Conservation (phyloP, 225 moss, liverwort and hornwort genomes). For the Pseudisothecium myosuroides region DNA sequence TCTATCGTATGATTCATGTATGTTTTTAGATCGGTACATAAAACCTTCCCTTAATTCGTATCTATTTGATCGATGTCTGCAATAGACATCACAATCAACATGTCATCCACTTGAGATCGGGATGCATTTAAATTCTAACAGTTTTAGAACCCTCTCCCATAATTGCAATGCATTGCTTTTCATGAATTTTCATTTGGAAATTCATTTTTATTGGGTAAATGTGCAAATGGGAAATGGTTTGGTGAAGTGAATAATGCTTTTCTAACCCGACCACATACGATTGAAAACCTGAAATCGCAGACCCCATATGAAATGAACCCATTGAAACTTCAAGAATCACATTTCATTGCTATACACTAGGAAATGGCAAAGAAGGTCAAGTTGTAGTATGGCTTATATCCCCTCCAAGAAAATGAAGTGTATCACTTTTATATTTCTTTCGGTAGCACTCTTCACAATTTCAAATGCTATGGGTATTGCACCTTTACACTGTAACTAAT, state of each 20-base stretch:
- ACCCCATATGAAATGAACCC: background rate
- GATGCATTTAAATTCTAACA: no score
- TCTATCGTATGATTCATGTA: no score
- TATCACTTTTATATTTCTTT: background rate
- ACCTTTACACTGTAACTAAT: no score
- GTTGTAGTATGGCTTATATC: background rate
- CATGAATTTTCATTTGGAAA: background rate
- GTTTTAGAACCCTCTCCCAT: background rate
- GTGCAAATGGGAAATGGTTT: background rate
- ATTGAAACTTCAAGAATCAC: background rate
- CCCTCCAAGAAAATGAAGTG: background rate
- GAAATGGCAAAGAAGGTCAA: background rate
- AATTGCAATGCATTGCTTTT: background rate
- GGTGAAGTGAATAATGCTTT: background rate
- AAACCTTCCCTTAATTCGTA: no score
- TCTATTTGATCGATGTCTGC: no score
- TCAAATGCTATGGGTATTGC: no score
- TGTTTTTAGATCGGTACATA: no score
- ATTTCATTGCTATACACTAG: background rate
- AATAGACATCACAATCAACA: no score
- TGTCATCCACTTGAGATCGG: no score
- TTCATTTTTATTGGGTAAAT: background rate
- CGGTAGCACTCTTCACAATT: background rate
- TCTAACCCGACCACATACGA: no score
- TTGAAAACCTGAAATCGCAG: background rate